phyloP scores from a whole-genome alignment of 2,329 filamentous ascomycete genomes.

The Calonectria pteridis region DNA sequence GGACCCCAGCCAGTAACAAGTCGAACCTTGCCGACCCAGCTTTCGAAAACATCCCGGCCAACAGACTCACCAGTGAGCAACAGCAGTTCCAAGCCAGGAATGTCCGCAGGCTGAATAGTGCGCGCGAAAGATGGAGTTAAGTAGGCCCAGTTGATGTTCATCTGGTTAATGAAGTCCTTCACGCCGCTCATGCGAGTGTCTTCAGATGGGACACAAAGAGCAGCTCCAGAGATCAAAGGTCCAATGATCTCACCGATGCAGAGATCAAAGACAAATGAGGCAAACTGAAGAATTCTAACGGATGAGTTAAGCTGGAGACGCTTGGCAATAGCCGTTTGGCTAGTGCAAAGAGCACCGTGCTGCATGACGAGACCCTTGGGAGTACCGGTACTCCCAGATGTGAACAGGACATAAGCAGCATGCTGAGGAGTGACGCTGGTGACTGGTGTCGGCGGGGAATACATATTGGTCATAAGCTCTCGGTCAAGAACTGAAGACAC shows the following conservation, averaged over 20 bases:
- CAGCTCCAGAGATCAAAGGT: constrained; percentile 2
- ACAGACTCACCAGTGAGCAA: constrained; percentile 1
- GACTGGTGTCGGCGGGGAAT: neutral
- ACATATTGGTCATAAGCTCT: neutral
- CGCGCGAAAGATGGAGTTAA: neutral
- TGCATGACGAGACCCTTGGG: constrained; percentile 29
- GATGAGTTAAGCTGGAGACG: neutral
- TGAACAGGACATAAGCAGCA: neutral
- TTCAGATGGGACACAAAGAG: constrained; percentile 6
- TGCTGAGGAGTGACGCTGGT: constrained; percentile 7
- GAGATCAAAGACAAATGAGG: constrained; percentile 17
- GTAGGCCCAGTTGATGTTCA: neutral
- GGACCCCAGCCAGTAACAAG: constrained; percentile 7
- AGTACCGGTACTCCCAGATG: constrained; percentile 20
- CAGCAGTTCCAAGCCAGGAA: neutral
- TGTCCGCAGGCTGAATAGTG: neutral
- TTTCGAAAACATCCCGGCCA: neutral
- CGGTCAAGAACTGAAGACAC: neutral
- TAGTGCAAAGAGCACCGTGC: constrained; percentile 7
- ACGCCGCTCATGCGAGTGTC: constrained; percentile 1
- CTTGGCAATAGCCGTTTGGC: constrained; percentile 1
- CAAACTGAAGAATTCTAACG: constrained; percentile 10
- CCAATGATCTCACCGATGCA: constrained; percentile 11
- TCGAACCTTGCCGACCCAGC: neutral
- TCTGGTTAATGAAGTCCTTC: neutral